Evolutionary conservation across 2,329 filamentous ascomycete species (phyloP), one percentile per base, ranked within the genome.

Genomic region (Alternaria gansuensis): DNA sequence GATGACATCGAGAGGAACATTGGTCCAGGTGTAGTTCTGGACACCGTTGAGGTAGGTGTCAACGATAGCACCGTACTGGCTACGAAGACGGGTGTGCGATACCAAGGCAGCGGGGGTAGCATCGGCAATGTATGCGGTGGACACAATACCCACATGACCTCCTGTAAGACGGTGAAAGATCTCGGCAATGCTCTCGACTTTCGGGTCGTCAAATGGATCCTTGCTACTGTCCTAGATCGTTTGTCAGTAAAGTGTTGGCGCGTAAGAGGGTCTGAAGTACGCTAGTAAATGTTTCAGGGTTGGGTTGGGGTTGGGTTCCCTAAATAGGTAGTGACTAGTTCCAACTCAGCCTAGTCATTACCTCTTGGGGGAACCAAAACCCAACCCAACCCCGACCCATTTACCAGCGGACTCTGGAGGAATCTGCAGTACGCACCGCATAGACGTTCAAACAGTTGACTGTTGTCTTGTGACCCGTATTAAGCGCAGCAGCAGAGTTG

Each of bases 361-460:
- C 17, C 17, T 17, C 17, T 17, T 17, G 17, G 17, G 17, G 17
- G 17, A 17, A 17, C 17, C 17, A 1, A 17, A 17, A 1, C 17
- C 17, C 17, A 17, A 17, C 17, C 17, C 17, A 17, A 17, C 17
- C 17, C 17, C 17, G 17, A 17, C 17, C 17, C 17, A 17, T 17
- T 17, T 17, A 17, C 17, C 17, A 17, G 17, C 17, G 17, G 17
- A 17, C 17, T 17, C 17, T 3, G 14, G n/a, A 9, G 29, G 7
- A 8, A 33, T 9, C 13, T 2, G 21, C 29, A 31, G 5, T 1
- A 46, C 44, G 17, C 5, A 46, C 44, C 2, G 84, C 90, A 59
- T 95, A 93, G 31, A 94, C 89, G 77, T 89, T 90, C 78, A 95
- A 85, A 28, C 90, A 90, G 71, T 95, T 93, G 65, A 94, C 91